Evolutionary conservation across 352 stramenopile genomes (phyloP), one percentile per base, ranked within the genome.

Genomic region (Phytophthora meadii): DNA sequence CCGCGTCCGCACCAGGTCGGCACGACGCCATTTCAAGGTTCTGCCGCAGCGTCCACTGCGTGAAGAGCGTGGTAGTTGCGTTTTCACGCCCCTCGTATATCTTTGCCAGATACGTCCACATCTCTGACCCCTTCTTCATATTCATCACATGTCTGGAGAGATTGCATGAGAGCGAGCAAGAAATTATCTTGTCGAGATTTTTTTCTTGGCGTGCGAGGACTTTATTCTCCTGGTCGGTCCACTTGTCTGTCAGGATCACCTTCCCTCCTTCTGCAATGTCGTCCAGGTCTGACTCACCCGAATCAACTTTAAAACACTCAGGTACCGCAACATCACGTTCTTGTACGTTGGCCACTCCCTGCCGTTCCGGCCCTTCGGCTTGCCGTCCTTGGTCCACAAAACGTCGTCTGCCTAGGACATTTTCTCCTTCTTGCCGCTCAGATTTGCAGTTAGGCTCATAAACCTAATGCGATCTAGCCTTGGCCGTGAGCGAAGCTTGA

Each of bases 1-100:
- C 54, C 1, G 53, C 28, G 42, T 61, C 54, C 3, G 54, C 41
- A n/a, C 54, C 54, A 7, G 28, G 28, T 9, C 41, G 40, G 10
- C 53, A 60, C 2, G 53, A 60, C 1, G 41, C 53, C 3, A 11
- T 17, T 4, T 60, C 53, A 4, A 60, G 41, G 27, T 60, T 60
- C 41, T 60, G 53, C 1, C 41, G 53, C 8, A 60, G 17, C 8
- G 53, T 37, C 9, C 53, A 17, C n/a, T 52, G 53, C 3, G 53
- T 60, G 28, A 34, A 60, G 4, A 59, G 39, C 4, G 4, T 59
- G 4, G 51, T 50, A 1, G 51, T 59, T 0, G 36, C 39, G 12
- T 59, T 60, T 15, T 60, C 52, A 14, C 52, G 52, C 0, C 52
- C 52, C 34, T 60, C 39, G 15, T 34, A 51, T 4, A 39, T n/a